Evolutionary conservation across 2,329 filamentous ascomycete species (phyloP).

Genomic region (Exserohilum turcica): DNA sequence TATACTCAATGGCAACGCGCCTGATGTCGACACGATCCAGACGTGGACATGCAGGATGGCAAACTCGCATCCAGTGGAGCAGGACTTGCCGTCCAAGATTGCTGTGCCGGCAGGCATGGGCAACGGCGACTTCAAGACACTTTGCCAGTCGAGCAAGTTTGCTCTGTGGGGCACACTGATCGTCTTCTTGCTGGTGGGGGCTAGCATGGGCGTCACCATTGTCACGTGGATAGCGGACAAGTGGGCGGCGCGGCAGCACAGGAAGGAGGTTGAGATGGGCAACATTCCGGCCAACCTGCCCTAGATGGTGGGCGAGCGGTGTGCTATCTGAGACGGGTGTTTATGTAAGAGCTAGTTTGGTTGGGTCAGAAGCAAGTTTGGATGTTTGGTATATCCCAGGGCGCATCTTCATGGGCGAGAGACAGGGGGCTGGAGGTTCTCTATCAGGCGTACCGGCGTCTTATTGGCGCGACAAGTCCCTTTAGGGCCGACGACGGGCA

Average conservation of each 20-base stretch:
- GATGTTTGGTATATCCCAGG: neutral
- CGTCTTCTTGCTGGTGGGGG: slow-evolving; percentile 48
- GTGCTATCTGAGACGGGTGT: neutral
- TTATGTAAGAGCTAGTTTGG: neutral
- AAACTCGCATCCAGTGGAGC: slow-evolving; percentile 25
- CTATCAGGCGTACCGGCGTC: slow-evolving; percentile 13
- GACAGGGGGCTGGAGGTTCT: neutral
- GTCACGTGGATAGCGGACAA: slow-evolving; percentile 47
- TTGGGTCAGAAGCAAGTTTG: neutral
- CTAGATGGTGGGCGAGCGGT: neutral
- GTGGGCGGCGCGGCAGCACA: slow-evolving; percentile 38
- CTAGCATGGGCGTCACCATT: slow-evolving; percentile 40
- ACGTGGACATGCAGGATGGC: slow-evolving; percentile 50
- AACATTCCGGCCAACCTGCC: slow-evolving; percentile 12
- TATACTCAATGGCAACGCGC: slow-evolving; percentile 43
- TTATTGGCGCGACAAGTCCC: slow-evolving; percentile 8
- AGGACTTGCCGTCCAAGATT: slow-evolving; percentile 26
- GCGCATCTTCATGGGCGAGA: neutral
- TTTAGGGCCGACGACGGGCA: neutral
- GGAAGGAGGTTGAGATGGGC: slow-evolving; percentile 41
- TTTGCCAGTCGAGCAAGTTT: slow-evolving; percentile 54
- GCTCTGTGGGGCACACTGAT: slow-evolving; percentile 52
- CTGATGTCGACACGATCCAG: slow-evolving; percentile 47
- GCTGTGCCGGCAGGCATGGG: slow-evolving; percentile 36
- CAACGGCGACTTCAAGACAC: slow-evolving; percentile 44